These are phyloP conservation scores for Diatrype stigma DNA, from an alignment of 2,329 filamentous ascomycete species.

Conservation along the genomic window DNA sequence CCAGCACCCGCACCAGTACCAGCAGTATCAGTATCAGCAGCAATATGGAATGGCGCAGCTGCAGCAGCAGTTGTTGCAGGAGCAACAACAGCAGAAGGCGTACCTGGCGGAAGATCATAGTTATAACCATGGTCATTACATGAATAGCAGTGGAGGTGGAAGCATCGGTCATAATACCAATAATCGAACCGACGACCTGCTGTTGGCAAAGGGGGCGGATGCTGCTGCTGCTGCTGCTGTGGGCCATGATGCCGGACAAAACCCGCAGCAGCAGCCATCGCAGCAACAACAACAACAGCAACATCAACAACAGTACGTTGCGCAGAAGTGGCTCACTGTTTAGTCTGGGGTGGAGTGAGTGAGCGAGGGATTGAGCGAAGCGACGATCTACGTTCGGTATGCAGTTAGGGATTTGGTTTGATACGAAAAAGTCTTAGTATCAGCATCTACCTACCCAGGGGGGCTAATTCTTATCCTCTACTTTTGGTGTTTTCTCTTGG, in stretches of 20 bases:
- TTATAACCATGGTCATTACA: no score
- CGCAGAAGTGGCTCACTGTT: conserved; percentile 31
- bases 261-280: conserved; percentile 20
- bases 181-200: no score
- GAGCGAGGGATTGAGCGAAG: no score
- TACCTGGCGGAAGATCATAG: conserved; percentile 34
- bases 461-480: conserved; percentile 6
- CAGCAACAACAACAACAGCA: conserved; percentile 25
- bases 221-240: not conserved
- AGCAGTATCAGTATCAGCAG: not conserved
- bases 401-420: no score
- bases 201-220: no score
- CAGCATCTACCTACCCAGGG: conserved; percentile 1
- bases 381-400: no score
- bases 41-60: no score
- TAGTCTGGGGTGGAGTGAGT: no score
- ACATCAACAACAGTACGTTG: conserved; percentile 25
- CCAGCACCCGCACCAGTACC: not conserved
- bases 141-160: no score
- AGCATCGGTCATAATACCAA: no score
- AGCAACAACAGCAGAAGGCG: conserved; percentile 33
- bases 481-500: conserved; percentile 11
- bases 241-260: conserved; percentile 31
- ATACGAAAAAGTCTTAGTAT: not conserved
- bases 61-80: no score